These are phyloP conservation scores for Heracleum sosnowskyi DNA, from an alignment of 129 eudicot species.

Conservation along the genomic window DNA sequence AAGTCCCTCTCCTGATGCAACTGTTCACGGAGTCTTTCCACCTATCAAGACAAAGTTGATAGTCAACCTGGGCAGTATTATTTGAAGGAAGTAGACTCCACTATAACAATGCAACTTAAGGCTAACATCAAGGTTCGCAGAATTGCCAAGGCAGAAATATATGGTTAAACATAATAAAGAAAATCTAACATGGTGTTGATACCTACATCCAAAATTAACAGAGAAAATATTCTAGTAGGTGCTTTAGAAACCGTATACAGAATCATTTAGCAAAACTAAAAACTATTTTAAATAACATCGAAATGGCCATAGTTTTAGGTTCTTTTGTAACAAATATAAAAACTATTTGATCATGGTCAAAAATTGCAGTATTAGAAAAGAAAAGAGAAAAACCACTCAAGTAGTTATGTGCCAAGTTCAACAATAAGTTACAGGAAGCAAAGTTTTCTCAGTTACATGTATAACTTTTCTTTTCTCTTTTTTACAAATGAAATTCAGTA, in stretches of 20 bases:
- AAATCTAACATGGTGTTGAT: not conserved
- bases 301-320: not conserved
- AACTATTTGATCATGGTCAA: not conserved
- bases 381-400: not conserved
- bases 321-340: not conserved
- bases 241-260: not conserved
- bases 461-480: no score
- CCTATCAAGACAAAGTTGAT: slow-evolving; percentile 32
- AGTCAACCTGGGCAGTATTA: not conserved
- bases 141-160: not conserved
- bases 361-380: not conserved
- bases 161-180: not conserved
- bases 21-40: slow-evolving; percentile 55
- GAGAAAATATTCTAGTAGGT: not conserved
- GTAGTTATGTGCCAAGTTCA: not conserved
- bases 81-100: slow-evolving; percentile 4
- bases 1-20: slow-evolving; percentile 67
- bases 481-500: not conserved
- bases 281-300: not conserved
- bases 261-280: not conserved
- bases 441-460: not conserved
- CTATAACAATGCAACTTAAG: not conserved
- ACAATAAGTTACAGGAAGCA: not conserved
- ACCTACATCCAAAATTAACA: not conserved
- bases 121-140: not conserved